These are phyloP conservation scores for Fusarium chlamydosporum DNA, from an alignment of 2,329 filamentous ascomycete species.

Conservation along the genomic window DNA sequence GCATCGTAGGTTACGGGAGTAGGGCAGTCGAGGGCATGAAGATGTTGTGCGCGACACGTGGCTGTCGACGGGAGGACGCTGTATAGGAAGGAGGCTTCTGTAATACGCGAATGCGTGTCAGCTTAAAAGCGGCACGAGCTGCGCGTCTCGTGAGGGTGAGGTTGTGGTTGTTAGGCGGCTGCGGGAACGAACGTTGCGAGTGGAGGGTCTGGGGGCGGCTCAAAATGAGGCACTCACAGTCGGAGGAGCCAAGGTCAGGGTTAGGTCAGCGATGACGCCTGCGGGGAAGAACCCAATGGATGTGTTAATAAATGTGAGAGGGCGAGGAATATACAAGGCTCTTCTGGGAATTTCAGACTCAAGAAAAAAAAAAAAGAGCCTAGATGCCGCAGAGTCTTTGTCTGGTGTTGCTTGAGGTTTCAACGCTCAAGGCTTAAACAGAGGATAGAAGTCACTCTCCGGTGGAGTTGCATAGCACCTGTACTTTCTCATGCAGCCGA, in stretches of 20 bases:
- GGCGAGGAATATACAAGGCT: slow-evolving; percentile 23
- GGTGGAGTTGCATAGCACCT: slow-evolving; percentile 54
- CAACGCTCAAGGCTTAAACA: slow-evolving; percentile 40
- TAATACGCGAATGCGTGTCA: slow-evolving; percentile 44
- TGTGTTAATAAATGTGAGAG: slow-evolving; percentile 37
- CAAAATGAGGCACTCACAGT: slow-evolving; percentile 57
- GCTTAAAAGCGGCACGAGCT: slow-evolving; percentile 36
- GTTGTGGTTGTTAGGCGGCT: slow-evolving; percentile 41
- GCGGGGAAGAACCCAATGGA: slow-evolving; percentile 48
- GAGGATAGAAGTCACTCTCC: slow-evolving; percentile 54
- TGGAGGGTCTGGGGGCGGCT: slow-evolving; percentile 52
- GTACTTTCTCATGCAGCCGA: slow-evolving; percentile 54
- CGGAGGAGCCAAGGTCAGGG: slow-evolving; percentile 53
- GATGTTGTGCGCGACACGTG: slow-evolving; percentile 53
- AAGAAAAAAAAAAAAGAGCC: slow-evolving; percentile 26
- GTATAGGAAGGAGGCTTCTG: slow-evolving; percentile 31
- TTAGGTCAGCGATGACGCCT: slow-evolving; percentile 60
- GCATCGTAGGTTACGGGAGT: slow-evolving; percentile 61
- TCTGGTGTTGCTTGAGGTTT: slow-evolving; percentile 46
- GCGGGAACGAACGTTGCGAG: slow-evolving; percentile 46
- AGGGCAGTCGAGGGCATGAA: slow-evolving; percentile 58
- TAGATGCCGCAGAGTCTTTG: slow-evolving; percentile 38
- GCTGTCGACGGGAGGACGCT: slow-evolving; percentile 46
- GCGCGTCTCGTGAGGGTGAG: slow-evolving; percentile 41
- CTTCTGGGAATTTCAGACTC: slow-evolving; percentile 31